Evolutionary conservation across 768 basidiomycete species (phyloP), one percentile per base, ranked within the genome.

Genomic region (Serendipita sp.): DNA sequence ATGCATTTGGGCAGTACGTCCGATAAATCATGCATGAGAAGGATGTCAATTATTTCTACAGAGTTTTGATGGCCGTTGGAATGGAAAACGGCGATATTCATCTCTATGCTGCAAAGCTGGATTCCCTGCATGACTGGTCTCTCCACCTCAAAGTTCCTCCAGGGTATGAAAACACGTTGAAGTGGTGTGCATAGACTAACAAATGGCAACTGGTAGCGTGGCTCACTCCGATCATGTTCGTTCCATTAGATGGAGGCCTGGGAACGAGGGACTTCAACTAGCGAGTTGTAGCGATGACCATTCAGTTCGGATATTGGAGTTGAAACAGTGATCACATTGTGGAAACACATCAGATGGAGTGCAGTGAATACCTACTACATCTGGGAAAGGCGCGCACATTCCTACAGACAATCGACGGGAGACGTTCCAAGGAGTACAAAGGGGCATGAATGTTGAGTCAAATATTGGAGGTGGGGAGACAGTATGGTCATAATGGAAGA

Each of bases 241-340:
- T 67, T 80, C 81, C 63, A 74, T 96, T 62, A 78, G 83, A n/a
- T 97, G 90, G 90, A 79, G 85, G 41, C 82, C 85, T 31, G 71
- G 71, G 14, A 67, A 65, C 31, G 68, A 60, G 9, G 34, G n/a
- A 38, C n/a, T 71, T 63, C 77, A 82, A 64, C 78, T 97, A 61
- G 94, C 90, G 34, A 90, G 84, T 64, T 90, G 90, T 69, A 89
- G 90, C 72, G 91, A 95, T 76, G 94, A 97, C 78, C 84, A 89
- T 77, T 88, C 87, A 77, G 76, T 94, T 74, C 86, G 83, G 73
- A 78, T 95, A 75, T 75, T 83, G 72, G 77, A 76, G 41, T 24
- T 58, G 31, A 58, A 22, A 33, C 24, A 33, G 24, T 58, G 31
- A 33, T 58, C 28, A 20, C n/a, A 20, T 50, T 28, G 20, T n/a